phyloP scores from a whole-genome alignment of 2,329 filamentous ascomycete genomes.

The Scedosporium minutisporum region DNA sequence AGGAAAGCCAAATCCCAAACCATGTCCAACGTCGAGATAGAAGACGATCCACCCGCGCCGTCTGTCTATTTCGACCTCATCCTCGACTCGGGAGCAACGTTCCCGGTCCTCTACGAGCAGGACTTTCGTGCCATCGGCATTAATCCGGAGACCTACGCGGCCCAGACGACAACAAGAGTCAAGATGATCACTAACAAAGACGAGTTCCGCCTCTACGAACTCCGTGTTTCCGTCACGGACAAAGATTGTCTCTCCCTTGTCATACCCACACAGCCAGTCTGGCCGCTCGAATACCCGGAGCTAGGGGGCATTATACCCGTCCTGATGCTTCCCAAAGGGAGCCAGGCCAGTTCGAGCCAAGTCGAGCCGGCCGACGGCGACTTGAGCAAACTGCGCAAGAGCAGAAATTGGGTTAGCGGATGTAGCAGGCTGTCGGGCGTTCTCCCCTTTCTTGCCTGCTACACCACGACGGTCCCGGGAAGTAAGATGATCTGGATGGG shows the following conservation, averaged over 20 bases:
- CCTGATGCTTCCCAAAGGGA: slow-evolving; percentile 3
- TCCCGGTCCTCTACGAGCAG: slow-evolving; percentile 23
- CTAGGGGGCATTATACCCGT: slow-evolving; percentile 13
- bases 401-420: neutral
- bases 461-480: slow-evolving; percentile 29
- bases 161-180: slow-evolving; percentile 20
- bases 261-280: slow-evolving; percentile 11
- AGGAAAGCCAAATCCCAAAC: no score
- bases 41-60: slow-evolving; percentile 14
- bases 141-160: slow-evolving; percentile 21
- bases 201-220: slow-evolving; percentile 21
- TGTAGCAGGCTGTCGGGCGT: slow-evolving; percentile 28
- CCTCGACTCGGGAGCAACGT: slow-evolving; percentile 33
- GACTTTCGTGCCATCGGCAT: slow-evolving; percentile 27
- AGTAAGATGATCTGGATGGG: slow-evolving; percentile 27
- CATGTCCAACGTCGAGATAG: neutral
- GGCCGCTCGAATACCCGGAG: slow-evolving; percentile 9
- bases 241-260: slow-evolving; percentile 18
- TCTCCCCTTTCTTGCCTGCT: slow-evolving; percentile 31
- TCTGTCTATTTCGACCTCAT: slow-evolving; percentile 23
- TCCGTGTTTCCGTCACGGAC: slow-evolving; percentile 21
- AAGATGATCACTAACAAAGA: slow-evolving; percentile 12
- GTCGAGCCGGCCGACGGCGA: neutral
- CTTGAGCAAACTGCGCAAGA: neutral
- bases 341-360: neutral